Conservation (phyloP, 768 basidiomycete species). For the Lactarius hatsudake region DNA sequence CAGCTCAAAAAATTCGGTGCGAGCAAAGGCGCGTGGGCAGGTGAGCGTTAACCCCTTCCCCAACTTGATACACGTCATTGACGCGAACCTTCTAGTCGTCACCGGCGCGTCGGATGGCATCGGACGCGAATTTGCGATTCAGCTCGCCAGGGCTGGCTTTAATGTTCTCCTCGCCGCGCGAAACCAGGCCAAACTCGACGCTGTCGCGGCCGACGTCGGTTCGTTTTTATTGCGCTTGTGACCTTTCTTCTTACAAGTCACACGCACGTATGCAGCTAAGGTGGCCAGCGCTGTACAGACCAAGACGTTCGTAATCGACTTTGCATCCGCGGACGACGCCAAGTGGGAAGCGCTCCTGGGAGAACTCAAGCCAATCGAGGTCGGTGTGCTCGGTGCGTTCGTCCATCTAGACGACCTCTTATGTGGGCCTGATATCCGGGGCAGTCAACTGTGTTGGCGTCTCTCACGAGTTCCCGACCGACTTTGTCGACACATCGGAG, state of each 20-base stretch:
- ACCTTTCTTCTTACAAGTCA: background rate
- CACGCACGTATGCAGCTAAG: conserved; percentile 25
- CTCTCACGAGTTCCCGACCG: conserved; percentile 81
- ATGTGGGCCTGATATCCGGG: background rate
- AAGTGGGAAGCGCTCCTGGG: conserved; percentile 52
- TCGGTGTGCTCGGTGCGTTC: conserved; percentile 74
- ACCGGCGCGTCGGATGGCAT: conserved; percentile 97
- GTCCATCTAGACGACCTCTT: background rate
- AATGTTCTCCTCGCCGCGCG: conserved; percentile 84
- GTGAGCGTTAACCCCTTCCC: conserved; percentile 33
- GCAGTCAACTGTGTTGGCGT: conserved; percentile 97
- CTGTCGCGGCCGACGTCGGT: conserved; percentile 78
- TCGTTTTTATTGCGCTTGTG: conserved; percentile 26
- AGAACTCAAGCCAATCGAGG: conserved; percentile 51
- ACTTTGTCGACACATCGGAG: conserved; percentile 72
- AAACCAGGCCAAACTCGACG: conserved; percentile 56
- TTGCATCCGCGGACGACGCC: conserved; percentile 52
- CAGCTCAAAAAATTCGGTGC: conserved; percentile 82
- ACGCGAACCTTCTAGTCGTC: conserved; percentile 52
- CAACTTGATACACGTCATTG: background rate
- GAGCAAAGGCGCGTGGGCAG: conserved; percentile 85
- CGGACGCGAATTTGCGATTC: conserved; percentile 88
- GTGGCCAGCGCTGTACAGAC: conserved; percentile 47
- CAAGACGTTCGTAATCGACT: conserved; percentile 70
- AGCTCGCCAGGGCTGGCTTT: conserved; percentile 85